phyloP scores from a whole-genome alignment of 1,284 basidiomycete species.

The Cystobasidium slooffiae region DNA sequence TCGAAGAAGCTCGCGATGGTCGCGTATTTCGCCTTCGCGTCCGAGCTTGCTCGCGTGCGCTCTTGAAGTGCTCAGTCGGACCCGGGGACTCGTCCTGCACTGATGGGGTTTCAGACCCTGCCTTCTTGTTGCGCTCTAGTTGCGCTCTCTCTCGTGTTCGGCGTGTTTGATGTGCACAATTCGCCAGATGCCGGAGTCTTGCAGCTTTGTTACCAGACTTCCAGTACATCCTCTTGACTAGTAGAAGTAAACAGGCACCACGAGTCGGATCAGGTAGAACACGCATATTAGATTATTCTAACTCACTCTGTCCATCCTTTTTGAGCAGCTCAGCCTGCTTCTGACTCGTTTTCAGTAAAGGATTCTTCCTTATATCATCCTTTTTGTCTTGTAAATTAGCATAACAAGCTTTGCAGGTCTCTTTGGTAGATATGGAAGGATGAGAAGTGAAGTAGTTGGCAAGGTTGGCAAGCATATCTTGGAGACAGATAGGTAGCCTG shows the following conservation, averaged over 20 bases:
- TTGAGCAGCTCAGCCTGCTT: conserved; percentile 19
- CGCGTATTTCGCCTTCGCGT: not conserved
- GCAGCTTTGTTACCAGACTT: conserved; percentile 14
- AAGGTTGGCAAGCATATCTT: not conserved
- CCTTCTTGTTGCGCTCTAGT: conserved; percentile 2
- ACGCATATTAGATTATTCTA: not conserved
- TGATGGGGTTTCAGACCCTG: not conserved
- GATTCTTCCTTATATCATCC: not conserved
- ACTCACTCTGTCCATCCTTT: conserved; percentile 31
- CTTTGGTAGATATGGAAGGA: conserved; percentile 21
- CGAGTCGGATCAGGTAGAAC: too few relatives aligned
- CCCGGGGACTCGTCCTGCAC: not conserved
- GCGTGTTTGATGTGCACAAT: not conserved
- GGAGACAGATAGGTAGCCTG: not conserved
- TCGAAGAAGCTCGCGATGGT: conserved; percentile 16
- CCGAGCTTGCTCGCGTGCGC: not conserved
- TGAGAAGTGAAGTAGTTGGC: conserved; percentile 11
- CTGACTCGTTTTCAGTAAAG: not conserved
- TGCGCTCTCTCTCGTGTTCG: conserved; percentile 8
- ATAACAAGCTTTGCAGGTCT: conserved; percentile 33
- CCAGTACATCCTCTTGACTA: conserved; percentile 36
- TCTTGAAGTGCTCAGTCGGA: conserved; percentile 19
- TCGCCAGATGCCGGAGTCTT: conserved; percentile 1
- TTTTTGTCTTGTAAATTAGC: conserved; percentile 15
- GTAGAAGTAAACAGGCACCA: too few relatives aligned